phyloP scores from a whole-genome alignment of 75 land plant genomes.

The Adiantum capillusveneris region DNA sequence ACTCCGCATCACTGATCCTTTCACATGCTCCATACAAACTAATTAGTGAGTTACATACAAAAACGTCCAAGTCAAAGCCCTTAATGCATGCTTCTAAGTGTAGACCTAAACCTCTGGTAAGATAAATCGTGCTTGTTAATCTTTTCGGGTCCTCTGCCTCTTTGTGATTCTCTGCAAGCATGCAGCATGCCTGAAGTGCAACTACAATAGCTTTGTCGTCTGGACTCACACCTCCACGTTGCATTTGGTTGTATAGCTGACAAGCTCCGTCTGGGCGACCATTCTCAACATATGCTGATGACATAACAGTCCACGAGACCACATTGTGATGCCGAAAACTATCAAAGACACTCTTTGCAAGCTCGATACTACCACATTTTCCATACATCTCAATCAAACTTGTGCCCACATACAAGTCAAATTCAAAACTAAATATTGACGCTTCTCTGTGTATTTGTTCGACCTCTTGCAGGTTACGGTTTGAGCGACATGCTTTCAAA shows the following conservation, averaged over 20 bases:
- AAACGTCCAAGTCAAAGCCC: neutral
- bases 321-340: neutral
- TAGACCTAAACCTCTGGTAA: neutral
- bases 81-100: neutral
- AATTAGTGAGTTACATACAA: neutral
- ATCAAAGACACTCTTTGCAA: constrained; percentile 3
- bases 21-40: neutral
- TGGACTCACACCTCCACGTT: neutral
- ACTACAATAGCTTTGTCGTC: neutral
- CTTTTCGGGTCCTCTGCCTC: neutral
- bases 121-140: neutral
- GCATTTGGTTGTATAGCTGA: neutral
- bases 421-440: too few relatives aligned
- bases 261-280: constrained; percentile 3
- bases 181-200: neutral
- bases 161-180: neutral
- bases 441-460: too few relatives aligned
- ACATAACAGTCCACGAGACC: constrained; percentile 4
- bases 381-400: too few relatives aligned
- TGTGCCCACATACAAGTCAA: too few relatives aligned
- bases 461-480: too few relatives aligned
- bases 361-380: constrained; percentile 1
- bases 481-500: too few relatives aligned
- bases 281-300: neutral
- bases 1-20: neutral